These are phyloP conservation scores for Tardiomyces blankii DNA, from an alignment of 1,139 yeast genomes.

Conservation along the genomic window DNA sequence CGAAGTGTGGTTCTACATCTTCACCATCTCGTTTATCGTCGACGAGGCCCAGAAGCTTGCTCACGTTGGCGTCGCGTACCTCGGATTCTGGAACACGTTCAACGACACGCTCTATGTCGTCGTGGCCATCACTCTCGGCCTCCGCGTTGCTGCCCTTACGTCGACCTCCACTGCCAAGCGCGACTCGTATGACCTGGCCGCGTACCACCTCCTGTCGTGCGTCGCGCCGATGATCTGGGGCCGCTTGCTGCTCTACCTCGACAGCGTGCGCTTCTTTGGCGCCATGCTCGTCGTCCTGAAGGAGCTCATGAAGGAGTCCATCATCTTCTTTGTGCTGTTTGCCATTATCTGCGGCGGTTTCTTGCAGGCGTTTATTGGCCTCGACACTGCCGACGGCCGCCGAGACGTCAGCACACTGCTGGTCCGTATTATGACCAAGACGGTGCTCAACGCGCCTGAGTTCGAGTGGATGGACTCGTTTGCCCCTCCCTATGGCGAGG, in stretches of 20 bases:
- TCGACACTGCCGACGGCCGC: constrained; percentile 80
- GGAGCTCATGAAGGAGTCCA: constrained; percentile 77
- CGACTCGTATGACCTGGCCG: constrained; percentile 45
- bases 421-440: constrained; percentile 52
- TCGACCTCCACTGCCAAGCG: constrained; percentile 17
- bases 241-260: constrained; percentile 61
- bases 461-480: constrained; percentile 59
- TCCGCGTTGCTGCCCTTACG: constrained; percentile 43
- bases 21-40: constrained; percentile 52
- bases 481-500: constrained; percentile 76
- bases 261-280: constrained; percentile 75
- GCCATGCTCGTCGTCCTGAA: constrained; percentile 80
- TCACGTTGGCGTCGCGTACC: constrained; percentile 61
- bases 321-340: constrained; percentile 66
- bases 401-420: constrained; percentile 62
- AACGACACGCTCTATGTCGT: constrained; percentile 59
- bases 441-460: constrained; percentile 63
- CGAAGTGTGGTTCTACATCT: constrained; percentile 51
- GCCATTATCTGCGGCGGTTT: constrained; percentile 67
- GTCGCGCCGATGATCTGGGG: constrained; percentile 89
- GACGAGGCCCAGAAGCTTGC: constrained; percentile 65
- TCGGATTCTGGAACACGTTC: constrained; percentile 74
- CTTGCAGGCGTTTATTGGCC: constrained; percentile 75
- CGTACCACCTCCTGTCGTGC: constrained; percentile 63
- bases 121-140: constrained; percentile 40